These are phyloP conservation scores for Oryza rufipogon DNA, from an alignment of 176 grass and related monocot genomes.

Conservation along the genomic window DNA sequence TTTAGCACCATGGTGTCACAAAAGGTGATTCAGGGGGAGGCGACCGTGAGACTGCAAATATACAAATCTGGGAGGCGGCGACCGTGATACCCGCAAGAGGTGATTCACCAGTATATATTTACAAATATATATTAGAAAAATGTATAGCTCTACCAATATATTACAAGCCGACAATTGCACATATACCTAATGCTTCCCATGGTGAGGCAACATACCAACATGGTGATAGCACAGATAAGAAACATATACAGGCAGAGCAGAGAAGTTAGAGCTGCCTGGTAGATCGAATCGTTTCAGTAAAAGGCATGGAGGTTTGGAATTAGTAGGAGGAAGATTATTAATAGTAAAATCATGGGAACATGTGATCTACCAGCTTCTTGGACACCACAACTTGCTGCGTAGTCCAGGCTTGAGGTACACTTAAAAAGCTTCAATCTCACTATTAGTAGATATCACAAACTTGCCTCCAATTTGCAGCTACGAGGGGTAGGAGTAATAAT, in stretches of 20 bases:
- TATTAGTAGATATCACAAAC: neutral
- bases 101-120: slow-evolving; percentile 29
- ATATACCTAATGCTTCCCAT: slow-evolving; percentile 31
- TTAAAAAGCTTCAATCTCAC: slow-evolving; percentile 16
- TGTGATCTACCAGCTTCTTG: slow-evolving; percentile 24
- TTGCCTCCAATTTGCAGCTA: slow-evolving; percentile 36
- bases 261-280: slow-evolving; percentile 34
- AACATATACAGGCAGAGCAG: slow-evolving; percentile 38
- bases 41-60: neutral
- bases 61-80: neutral
- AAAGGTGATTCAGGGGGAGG: neutral
- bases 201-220: slow-evolving; percentile 24
- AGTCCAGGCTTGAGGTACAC: slow-evolving; percentile 22
- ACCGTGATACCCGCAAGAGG: neutral
- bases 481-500: slow-evolving; percentile 30
- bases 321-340: slow-evolving; percentile 46
- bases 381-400: neutral
- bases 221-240: slow-evolving; percentile 20
- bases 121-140: slow-evolving; percentile 37
- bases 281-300: slow-evolving; percentile 29
- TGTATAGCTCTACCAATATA: slow-evolving; percentile 40
- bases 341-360: slow-evolving; percentile 30
- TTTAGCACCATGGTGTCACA: neutral
- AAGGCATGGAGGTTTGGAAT: slow-evolving; percentile 22
- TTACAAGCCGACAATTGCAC: slow-evolving; percentile 54